phyloP scores from a whole-genome alignment of 1,284 basidiomycete species.

The Sanghuangporus weigelae region DNA sequence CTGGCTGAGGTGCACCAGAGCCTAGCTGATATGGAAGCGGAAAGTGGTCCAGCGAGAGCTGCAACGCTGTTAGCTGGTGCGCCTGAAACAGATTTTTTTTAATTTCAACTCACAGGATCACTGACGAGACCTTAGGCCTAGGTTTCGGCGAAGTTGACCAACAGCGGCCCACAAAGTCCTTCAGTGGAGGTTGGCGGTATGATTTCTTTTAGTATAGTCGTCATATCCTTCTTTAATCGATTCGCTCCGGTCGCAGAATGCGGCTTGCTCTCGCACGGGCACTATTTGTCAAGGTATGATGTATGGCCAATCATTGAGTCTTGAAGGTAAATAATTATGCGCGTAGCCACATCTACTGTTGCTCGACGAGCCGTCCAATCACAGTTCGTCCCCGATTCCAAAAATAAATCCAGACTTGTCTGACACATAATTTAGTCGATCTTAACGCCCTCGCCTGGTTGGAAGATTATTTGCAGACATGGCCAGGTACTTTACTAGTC shows the following conservation, averaged over 20 bases:
- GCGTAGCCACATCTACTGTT: conserved; percentile 70
- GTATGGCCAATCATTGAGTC: background rate
- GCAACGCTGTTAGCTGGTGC: conserved; percentile 83
- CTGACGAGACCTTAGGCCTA: conserved; percentile 46
- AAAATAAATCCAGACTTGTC: background rate
- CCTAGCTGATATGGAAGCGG: conserved; percentile 96
- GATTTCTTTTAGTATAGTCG: conserved; percentile 18
- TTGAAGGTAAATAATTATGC: conserved; percentile 4
- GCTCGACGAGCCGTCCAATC: conserved; percentile 97
- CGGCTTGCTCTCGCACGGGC: conserved; percentile 81
- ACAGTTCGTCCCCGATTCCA: conserved; percentile 48
- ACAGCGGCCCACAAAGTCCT: conserved; percentile 74
- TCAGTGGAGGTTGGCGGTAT: conserved; percentile 96
- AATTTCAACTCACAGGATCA: background rate
- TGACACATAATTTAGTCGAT: conserved; percentile 46
- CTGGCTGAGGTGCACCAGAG: conserved; percentile 91
- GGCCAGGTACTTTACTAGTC: conserved; percentile 91
- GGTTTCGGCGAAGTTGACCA: conserved; percentile 92
- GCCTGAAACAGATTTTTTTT: conserved; percentile 9
- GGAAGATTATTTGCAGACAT: conserved; percentile 97
- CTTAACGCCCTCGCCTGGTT: conserved; percentile 81
- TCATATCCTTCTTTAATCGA: background rate
- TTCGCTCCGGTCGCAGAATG: conserved; percentile 47
- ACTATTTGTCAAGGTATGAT: conserved; percentile 84
- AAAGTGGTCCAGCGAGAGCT: conserved; percentile 91